Evolutionary conservation across 768 basidiomycete species (phyloP).

Genomic region (Pisolithus marmoratus): DNA sequence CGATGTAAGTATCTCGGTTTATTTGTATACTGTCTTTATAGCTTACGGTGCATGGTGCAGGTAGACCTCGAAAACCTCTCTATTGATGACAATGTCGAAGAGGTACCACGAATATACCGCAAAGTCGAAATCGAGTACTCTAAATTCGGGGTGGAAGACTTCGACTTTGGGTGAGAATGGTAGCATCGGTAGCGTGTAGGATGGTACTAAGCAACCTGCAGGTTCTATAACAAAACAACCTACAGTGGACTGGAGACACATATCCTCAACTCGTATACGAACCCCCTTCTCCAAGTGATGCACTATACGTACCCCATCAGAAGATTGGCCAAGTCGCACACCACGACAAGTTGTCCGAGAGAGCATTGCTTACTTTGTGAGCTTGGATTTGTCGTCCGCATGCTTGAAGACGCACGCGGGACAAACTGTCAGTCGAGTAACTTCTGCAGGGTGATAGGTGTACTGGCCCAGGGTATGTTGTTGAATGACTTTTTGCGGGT

Average conservation of each 20-base stretch:
- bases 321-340: slow-evolving; percentile 83
- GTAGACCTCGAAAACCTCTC: slow-evolving; percentile 48
- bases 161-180: slow-evolving; percentile 81
- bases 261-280: slow-evolving; percentile 96
- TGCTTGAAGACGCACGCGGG: slow-evolving; percentile 93
- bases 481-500: no score
- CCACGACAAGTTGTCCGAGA: slow-evolving; percentile 77
- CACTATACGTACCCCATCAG: slow-evolving; percentile 80
- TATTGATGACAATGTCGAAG: slow-evolving; percentile 47
- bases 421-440: slow-evolving; percentile 96
- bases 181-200: neutral
- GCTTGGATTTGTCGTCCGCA: slow-evolving; percentile 87
- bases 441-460: slow-evolving; percentile 90
- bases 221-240: slow-evolving; percentile 89
- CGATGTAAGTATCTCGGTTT: slow-evolving; percentile 35
- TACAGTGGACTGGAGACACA: slow-evolving; percentile 95
- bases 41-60: slow-evolving; percentile 24
- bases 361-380: slow-evolving; percentile 96
- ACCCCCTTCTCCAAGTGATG: slow-evolving; percentile 83
- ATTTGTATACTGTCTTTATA: neutral
- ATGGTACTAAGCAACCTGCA: slow-evolving; percentile 23
- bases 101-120: slow-evolving; percentile 77
- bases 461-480: slow-evolving; percentile 72
- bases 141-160: slow-evolving; percentile 97
- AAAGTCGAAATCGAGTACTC: slow-evolving; percentile 98